Evolutionary conservation across 1,284 basidiomycete genomes (phyloP).

Genomic region (Moniliella sp.): DNA sequence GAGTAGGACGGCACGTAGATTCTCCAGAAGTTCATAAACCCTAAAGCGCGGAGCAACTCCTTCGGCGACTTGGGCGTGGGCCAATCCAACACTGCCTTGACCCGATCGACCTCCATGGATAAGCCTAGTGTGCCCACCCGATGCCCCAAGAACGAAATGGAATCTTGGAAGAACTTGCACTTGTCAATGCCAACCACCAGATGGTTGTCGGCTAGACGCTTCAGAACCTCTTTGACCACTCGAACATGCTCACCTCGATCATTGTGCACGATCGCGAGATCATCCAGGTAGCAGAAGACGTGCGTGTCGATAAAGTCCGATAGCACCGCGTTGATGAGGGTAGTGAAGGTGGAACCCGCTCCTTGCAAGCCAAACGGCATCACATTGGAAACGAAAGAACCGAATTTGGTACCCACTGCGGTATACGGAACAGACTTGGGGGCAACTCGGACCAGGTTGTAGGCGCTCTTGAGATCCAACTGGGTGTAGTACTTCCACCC

Average conservation of each 20-base stretch:
- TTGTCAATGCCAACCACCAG: constrained; percentile 2
- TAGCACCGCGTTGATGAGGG: background rate
- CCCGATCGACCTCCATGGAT: constrained; percentile 36
- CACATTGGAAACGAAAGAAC: constrained; percentile 5
- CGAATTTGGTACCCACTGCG: constrained; percentile 4
- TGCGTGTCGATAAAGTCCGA: background rate
- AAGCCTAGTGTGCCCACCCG: constrained; percentile 31
- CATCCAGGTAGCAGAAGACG: background rate
- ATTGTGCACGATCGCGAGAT: background rate
- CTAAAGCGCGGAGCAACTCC: constrained; percentile 1
- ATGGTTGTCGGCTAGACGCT: background rate
- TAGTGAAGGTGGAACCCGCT: background rate
- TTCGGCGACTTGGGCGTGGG: constrained; percentile 27
- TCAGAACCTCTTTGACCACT: constrained; percentile 1
- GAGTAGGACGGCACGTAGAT: background rate
- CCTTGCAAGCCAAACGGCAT: constrained; percentile 6
- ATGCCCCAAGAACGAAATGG: constrained; percentile 37
- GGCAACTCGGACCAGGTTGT: constrained; percentile 6
- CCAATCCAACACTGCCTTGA: constrained; percentile 36
- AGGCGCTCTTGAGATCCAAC: constrained; percentile 7
- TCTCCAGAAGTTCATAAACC: constrained; percentile 1
- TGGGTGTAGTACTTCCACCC: constrained; percentile 31
- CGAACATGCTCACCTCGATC: background rate
- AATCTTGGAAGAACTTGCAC: constrained; percentile 3
- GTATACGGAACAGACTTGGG: constrained; percentile 6